Evolutionary conservation across 2,329 filamentous ascomycete genomes (phyloP), one percentile per base, ranked within the genome.

Genomic region (Aspergillus amoenus): DNA sequence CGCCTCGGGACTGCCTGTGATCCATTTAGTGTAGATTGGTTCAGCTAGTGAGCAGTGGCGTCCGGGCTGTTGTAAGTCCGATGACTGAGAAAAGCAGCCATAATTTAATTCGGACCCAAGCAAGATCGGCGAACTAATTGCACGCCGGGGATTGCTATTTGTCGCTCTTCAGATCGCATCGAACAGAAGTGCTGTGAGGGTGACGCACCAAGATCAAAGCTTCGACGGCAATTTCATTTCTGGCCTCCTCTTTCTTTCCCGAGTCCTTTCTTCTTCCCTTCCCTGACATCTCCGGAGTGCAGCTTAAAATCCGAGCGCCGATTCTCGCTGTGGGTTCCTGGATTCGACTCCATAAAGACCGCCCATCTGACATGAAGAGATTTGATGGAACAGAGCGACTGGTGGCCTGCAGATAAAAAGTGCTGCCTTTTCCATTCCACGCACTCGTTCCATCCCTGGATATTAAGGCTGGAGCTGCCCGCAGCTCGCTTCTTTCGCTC

Each of bases 401-500:
- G 27, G 27, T 9, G 27, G 27, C 8, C 27, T 30, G 27, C 27
- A 30, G 27, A 30, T 30, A 51, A 55, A 54, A 47, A 27, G 41
- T 47, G 43, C 51, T 54, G 51, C 51, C 51, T 54, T 45, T 52
- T 46, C 51, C 17, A 34, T 58, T 54, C 32, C 30, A 44, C 56
- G 55, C 30, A 42, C 52, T 46, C 50, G 21, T 17, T 45, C 32
- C 17, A 24, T 51, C 44, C 37, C 51, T 52, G 51, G 48, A 55
- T 55, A 50, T 52, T 37, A 59, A 58, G 51, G 50, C 43, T 9
- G 18, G 27, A 48, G 40, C 24, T 32, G 24, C 55, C 55, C 46
- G 39, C 18, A 27, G 27, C 18, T 54, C 40, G 47, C n/a, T 30
- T 30, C 48, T 59, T 48, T 12, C 55, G 40, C 39, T 50, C 17